phyloP scores from a whole-genome alignment of 768 basidiomycete genomes.

The Trametes gibbosa region DNA sequence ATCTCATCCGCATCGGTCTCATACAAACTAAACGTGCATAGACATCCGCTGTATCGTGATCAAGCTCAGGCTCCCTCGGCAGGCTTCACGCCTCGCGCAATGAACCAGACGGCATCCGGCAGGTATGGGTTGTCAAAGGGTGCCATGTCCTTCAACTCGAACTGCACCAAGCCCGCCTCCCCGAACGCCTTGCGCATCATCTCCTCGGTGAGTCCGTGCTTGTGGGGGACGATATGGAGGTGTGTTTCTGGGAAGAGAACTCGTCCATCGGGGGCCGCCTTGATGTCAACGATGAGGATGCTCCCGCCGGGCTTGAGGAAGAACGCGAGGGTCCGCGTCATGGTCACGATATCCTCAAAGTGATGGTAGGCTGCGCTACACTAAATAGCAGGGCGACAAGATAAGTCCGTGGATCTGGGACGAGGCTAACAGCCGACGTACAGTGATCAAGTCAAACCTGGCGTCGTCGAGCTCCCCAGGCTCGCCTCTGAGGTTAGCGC shows the following conservation, averaged over 20 bases:
- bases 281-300: conserved; percentile 57
- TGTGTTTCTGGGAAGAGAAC: conserved; percentile 36
- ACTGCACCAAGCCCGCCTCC: conserved; percentile 47
- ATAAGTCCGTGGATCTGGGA: neutral
- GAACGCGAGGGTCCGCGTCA: conserved; percentile 50
- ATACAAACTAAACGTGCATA: too few relatives aligned
- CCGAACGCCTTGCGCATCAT: conserved; percentile 52
- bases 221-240: conserved; percentile 54
- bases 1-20: too few relatives aligned
- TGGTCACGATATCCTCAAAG: conserved; percentile 45
- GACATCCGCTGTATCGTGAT: too few relatives aligned
- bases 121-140: conserved; percentile 28
- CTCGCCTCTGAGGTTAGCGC: conserved; percentile 48
- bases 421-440: conserved; percentile 35
- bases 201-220: conserved; percentile 48
- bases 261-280: conserved; percentile 29
- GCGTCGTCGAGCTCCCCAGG: conserved; percentile 47
- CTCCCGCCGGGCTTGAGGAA: conserved; percentile 62
- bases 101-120: conserved; percentile 23
- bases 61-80: neutral
- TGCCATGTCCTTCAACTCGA: conserved; percentile 35
- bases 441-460: conserved; percentile 70
- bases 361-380: conserved; percentile 67
- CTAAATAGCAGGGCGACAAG: conserved; percentile 32
- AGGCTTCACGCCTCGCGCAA: conserved; percentile 3